Evolutionary conservation across 2,329 filamentous ascomycete species (phyloP), one percentile per base, ranked within the genome.

Genomic region (Colletotrichum camelliae): DNA sequence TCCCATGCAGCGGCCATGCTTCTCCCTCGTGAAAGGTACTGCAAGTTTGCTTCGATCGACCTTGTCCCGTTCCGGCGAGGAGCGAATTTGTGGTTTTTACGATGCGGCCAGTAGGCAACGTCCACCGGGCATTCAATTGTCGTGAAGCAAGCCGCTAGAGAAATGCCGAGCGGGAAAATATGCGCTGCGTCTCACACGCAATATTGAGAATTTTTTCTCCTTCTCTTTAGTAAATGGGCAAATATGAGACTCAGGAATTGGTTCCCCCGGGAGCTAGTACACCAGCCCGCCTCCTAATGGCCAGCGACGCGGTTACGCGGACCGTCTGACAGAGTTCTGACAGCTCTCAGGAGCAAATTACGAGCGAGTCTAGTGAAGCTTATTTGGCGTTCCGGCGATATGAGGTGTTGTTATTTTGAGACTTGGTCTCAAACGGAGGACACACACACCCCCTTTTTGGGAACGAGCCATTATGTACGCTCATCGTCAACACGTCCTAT

Each of bases 21-120:
- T 31, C 27, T 7, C 29, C n/a, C 66, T 58, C 52, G 67, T 43
- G 39, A 43, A 43, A 43, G 39, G 18, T 43, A 18, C 1, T 43
- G 9, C 39, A 43, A 43, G 18, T 43, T 9, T 43, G 18, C 39
- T n/a, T 43, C 66, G 43, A 70, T 43, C n/a, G 29, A 31, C 39
- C 58, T 70, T 70, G 21, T 9, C 71, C 71, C 57, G 16, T 74
- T 74, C 58, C 65, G 71, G 71, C 13, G 71, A 29, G 31, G n/a
- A 64, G 64, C 35, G 27, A 5, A 35, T 37, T 33, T 15, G 35
- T 66, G 7, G n/a, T 64, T 64, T 64, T 64, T 37, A 37, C n/a
- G 60, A 21, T 64, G 12, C 18, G 57, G 29, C 57, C 33, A 39
- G n/a, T 62, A 62, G 60, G 24, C 24, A 60, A 29, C 13, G 18